Evolutionary conservation across 1,139 yeast species (phyloP), one percentile per base, ranked within the genome.

Genomic region (Taiozyma sp.): DNA sequence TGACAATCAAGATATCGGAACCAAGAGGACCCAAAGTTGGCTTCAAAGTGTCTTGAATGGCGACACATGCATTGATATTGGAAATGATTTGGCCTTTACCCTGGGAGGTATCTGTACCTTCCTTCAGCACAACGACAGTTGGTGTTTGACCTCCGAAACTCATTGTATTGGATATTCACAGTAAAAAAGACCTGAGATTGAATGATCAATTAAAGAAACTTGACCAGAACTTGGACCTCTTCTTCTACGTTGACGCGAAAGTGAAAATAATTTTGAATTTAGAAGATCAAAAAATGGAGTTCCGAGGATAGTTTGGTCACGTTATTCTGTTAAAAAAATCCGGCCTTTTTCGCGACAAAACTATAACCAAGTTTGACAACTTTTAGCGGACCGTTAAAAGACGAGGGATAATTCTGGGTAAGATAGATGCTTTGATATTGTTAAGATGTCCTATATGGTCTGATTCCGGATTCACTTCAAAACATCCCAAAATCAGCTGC

Each of bases 11-110:
- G 58, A 93, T 92, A 70, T 93, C 99, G 29, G 97, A 89, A 38
- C 99, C 99, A 64, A 93, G 79, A 44, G 99, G 99, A 2, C 99
- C 99, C 59, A 93, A 77, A 0, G 99, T 93, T 47, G 98, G 92
- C 64, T 88, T 87, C 64, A 93, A 78, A 39, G 98, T 90, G 63
- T 93, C 99, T 73, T 93, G 98, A 60, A 93, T 90, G 36, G 99
- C 98, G 58, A 92, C 71, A 73, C 99, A 93, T 8, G 99, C 98
- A 75, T 92, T 92, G 68, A 93, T 93, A 66, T 93, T 93, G 61
- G 93, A 87, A 63, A 93, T 84, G 59, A 90, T 87, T 74, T 95
- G 99, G 32, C 98, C 98, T 60, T 83, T 83, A 42, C 99, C 99
- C 70, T 93, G 99, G 14, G 97, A 88, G 38, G 96, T 75, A 67